These are phyloP conservation scores for Trichophyton mentagrophytes DNA, from an alignment of 2,329 filamentous ascomycete genomes.

Conservation along the genomic window DNA sequence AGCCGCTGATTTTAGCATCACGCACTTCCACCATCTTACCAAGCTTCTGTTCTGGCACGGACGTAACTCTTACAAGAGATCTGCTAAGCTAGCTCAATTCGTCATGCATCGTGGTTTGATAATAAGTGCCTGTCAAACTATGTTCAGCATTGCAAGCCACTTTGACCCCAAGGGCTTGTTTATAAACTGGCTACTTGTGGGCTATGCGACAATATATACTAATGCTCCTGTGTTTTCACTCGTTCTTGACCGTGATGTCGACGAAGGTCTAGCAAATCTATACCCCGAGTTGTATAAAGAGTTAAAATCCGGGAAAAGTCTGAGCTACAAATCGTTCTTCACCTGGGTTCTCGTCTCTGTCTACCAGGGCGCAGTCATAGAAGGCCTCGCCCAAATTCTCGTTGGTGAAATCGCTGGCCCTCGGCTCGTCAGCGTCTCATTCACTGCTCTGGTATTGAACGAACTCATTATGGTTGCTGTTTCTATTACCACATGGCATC, in stretches of 20 bases:
- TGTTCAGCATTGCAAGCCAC: conserved; percentile 85
- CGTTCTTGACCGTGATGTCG: conserved; percentile 87
- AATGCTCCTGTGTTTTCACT: conserved; percentile 85
- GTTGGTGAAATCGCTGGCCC: conserved; percentile 56
- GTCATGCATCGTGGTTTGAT: conserved; percentile 96
- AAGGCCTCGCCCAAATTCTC: conserved; percentile 82
- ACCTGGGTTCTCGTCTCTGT: conserved; percentile 90
- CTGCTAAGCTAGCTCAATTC: conserved; percentile 90
- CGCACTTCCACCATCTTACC: conserved; percentile 86
- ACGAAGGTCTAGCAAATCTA: conserved; percentile 81
- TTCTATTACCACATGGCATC: conserved; percentile 94
- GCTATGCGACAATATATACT: conserved; percentile 92
- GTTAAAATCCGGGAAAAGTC: conserved; percentile 71
- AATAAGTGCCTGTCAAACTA: conserved; percentile 89
- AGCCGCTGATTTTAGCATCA: conserved; percentile 92
- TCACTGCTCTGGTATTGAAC: conserved; percentile 83
- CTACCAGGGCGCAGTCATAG: conserved; percentile 91
- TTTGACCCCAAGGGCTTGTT: conserved; percentile 94
- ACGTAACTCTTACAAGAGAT: conserved; percentile 91
- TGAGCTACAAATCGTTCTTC: conserved; percentile 91
- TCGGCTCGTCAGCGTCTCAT: conserved; percentile 78
- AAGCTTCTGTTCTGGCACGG: conserved; percentile 99
- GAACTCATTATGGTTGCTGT: conserved; percentile 96
- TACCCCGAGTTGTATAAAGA: conserved; percentile 98
- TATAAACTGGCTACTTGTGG: conserved; percentile 91